Evolutionary conservation across 352 stramenopile genomes (phyloP).

Genomic region (Chrysophaeum taylorii): DNA sequence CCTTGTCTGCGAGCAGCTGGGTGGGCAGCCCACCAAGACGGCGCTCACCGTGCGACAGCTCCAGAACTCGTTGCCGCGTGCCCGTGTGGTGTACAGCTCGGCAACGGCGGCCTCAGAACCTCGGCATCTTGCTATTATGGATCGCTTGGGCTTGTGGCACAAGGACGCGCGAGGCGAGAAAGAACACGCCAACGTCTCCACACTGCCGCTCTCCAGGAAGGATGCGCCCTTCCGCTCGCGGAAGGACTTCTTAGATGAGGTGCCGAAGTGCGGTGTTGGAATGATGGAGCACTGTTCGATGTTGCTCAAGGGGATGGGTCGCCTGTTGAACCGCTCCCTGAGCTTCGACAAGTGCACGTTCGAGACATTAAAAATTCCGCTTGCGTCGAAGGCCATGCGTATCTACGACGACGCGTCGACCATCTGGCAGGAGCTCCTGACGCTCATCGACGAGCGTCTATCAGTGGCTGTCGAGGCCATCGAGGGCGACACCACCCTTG

Average conservation of each 20-base stretch:
- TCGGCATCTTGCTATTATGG: conserved; percentile 56
- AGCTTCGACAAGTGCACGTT: conserved; percentile 49
- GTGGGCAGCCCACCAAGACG: conserved; percentile 37
- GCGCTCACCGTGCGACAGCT: conserved; percentile 44
- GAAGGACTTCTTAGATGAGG: conserved; percentile 37
- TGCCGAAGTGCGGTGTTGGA: conserved; percentile 48
- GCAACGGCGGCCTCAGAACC: conserved; percentile 55
- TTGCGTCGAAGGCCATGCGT: conserved; percentile 16
- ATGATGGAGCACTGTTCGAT: conserved; percentile 59
- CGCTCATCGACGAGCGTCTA: background rate
- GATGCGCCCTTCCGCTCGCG: conserved; percentile 25
- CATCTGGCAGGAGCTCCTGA: conserved; percentile 1
- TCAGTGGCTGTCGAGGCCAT: too few relatives aligned
- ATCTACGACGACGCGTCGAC: conserved; percentile 33
- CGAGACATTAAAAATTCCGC: too few relatives aligned
- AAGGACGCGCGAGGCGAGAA: background rate
- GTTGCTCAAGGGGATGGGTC: conserved; percentile 53
- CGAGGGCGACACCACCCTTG: conserved; percentile 35
- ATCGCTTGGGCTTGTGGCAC: conserved; percentile 56
- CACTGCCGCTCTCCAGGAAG: too few relatives aligned
- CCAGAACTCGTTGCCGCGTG: conserved; percentile 46
- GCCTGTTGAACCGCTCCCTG: conserved; percentile 43
- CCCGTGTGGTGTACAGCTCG: conserved; percentile 56
- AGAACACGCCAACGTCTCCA: too few relatives aligned
- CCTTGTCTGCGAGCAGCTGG: conserved; percentile 26